A percentile compares a stretch with the other conserved stretches of the same genome.
Evolutionary conservation across 2,329 filamentous ascomycete genomes (phyloP).

Genomic region (Aquanectria penicillioides): DNA sequence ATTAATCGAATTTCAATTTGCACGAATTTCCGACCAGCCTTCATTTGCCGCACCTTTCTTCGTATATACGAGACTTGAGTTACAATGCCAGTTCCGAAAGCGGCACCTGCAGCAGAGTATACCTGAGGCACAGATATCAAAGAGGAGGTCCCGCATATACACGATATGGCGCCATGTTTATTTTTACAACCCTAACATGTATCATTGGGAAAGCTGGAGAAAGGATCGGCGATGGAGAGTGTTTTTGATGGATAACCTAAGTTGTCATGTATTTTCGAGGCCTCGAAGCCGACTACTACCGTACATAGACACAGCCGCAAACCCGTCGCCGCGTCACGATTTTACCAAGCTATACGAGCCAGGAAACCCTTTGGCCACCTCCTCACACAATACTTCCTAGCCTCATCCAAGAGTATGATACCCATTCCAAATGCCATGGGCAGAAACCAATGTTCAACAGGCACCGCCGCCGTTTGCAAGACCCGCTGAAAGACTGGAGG

Average conservation of each 20-base stretch:
- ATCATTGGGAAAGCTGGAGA: background rate
- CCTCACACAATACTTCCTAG: slow-evolving; percentile 27
- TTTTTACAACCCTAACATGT: slow-evolving; percentile 15
- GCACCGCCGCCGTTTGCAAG: slow-evolving; percentile 70
- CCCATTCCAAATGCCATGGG: slow-evolving; percentile 73
- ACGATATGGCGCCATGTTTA: background rate
- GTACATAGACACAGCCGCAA: background rate
- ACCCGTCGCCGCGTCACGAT: background rate
- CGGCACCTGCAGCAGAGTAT: slow-evolving; percentile 3
- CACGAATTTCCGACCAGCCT: slow-evolving; percentile 17
- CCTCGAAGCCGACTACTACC: background rate
- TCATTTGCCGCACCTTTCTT: too few species aligned
- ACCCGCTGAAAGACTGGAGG: slow-evolving; percentile 71
- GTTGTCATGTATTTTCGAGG: slow-evolving; percentile 14
- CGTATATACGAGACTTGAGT: slow-evolving; percentile 18
- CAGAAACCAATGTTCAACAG: slow-evolving; percentile 80
- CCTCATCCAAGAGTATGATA: slow-evolving; percentile 24
- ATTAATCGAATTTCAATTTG: background rate
- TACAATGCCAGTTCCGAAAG: slow-evolving; percentile 15
- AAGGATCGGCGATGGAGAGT: background rate
- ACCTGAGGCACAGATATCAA: background rate
- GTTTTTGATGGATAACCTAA: background rate
- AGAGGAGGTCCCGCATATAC: background rate
- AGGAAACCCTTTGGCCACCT: slow-evolving; percentile 22
- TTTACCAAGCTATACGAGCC: slow-evolving; percentile 24